A percentile compares a stretch with the other conserved stretches of the same genome.
phyloP scores from a whole-genome alignment of 1,284 basidiomycete genomes.

The Phylloporus sp. region DNA sequence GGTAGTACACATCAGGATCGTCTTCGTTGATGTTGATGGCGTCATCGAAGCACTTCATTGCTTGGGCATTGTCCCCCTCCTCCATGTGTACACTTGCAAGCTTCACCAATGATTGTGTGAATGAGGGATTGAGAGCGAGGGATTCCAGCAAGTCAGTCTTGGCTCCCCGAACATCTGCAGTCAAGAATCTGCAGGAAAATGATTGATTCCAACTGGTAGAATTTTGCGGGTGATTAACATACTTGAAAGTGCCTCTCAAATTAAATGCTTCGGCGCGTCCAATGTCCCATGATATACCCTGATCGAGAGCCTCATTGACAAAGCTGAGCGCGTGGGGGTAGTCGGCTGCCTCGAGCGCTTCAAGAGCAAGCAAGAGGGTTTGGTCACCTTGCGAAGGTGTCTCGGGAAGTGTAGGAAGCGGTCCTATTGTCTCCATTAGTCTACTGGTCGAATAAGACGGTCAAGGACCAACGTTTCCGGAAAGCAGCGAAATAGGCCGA shows the following conservation, averaged over 20 bases:
- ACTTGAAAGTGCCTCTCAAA: slow-evolving; percentile 95
- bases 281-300: slow-evolving; percentile 78
- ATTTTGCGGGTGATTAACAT: slow-evolving; percentile 34
- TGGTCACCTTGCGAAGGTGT: slow-evolving; percentile 82
- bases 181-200: slow-evolving; percentile 73
- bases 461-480: slow-evolving; percentile 72
- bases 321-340: slow-evolving; percentile 87
- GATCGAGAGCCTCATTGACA: slow-evolving; percentile 87
- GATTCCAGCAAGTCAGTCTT: slow-evolving; percentile 86
- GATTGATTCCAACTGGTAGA: not conserved
- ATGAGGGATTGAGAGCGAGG: slow-evolving; percentile 75
- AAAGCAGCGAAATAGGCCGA: slow-evolving; percentile 98
- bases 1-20: slow-evolving; percentile 98
- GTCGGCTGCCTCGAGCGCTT: slow-evolving; percentile 89
- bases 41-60: slow-evolving; percentile 91
- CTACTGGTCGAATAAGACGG: slow-evolving; percentile 7
- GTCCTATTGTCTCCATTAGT: slow-evolving; percentile 50
- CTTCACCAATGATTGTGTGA: slow-evolving; percentile 95
- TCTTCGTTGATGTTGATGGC: slow-evolving; percentile 85
- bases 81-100: slow-evolving; percentile 99
- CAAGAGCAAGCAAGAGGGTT: slow-evolving; percentile 82
- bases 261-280: slow-evolving; percentile 91
- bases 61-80: slow-evolving; percentile 80
- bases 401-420: slow-evolving; percentile 80
- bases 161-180: slow-evolving; percentile 85